Base-by-base conservation (phyloP, 257 asterid genomes). In the Pogostemon cablin region DNA sequence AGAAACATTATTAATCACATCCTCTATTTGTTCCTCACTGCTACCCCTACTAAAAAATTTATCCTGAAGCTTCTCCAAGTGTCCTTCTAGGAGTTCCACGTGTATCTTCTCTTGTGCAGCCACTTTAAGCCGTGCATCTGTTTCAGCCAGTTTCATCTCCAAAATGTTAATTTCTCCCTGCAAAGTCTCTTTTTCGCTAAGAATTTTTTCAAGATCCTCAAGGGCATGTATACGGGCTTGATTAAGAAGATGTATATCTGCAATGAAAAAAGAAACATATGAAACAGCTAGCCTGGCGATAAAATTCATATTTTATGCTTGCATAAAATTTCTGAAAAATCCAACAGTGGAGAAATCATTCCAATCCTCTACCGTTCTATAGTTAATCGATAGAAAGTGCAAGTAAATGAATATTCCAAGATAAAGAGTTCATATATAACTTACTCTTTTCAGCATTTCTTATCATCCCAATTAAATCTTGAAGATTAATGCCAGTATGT, bases 101-200 rank as follows among this genome's bases (percentile, higher is more conserved):
- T 75, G 95, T 62, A 87, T 80, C 82, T 87, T 93, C 74, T 87
- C 93, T 84, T 91, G 90, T 75, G 95, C 88, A 59, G 96, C 92
- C 78, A 85, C 86, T 81, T 81, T 90, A 78, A 93, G 88, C 25
- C 85, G 86, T 32, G 87, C 91, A 84, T 87, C 98, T 67, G 96
- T 93, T 83, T 93, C 96, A 34, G 91, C 95, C 67, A 91, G 82
- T 82, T 88, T 93, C 83, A 80, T 78, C 86, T 91, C 92, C 87
- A 91, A 83, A 69, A 5, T 40, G 71, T 81, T 87, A 61, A 93
- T 86, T 85, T 93, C 91, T 60, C 88, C 90, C 87, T 83, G 96
- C 82, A 93, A 83, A 40, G 78, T 69, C 84, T 91, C 98, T 80
- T 93, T 93, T 74, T 93, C 96, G 8, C 71, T 72, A 71, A 81